Percentiles rank a stretch among this genome's conserved stretches.
These are phyloP conservation scores for Alisma plantagoaquatica DNA, from an alignment of 106 monocot genomes.

Conservation along the genomic window DNA sequence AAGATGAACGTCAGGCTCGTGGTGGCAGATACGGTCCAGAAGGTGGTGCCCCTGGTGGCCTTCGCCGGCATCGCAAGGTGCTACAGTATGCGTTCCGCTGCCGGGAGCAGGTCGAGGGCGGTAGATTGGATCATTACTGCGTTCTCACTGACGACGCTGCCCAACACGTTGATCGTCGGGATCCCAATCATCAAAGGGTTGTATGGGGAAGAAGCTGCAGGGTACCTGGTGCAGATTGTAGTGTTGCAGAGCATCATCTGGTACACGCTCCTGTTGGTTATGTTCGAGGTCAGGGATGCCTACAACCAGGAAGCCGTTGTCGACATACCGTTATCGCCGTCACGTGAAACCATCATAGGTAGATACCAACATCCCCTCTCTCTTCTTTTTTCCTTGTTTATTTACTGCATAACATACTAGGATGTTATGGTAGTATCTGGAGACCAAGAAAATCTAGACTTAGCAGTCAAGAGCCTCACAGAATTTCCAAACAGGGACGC, in stretches of 20 bases:
- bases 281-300: constrained; percentile 69
- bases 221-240: constrained; percentile 56
- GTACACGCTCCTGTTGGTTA: constrained; percentile 45
- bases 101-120: constrained; percentile 17
- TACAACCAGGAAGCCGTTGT: constrained; percentile 11
- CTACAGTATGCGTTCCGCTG: too few relatives aligned
- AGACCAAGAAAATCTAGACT: not conserved
- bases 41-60: constrained; percentile 33
- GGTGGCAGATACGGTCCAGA: constrained; percentile 50
- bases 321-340: not conserved
- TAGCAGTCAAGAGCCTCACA: too few relatives aligned
- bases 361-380: not conserved
- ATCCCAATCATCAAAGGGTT: constrained; percentile 60
- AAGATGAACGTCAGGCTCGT: constrained; percentile 56
- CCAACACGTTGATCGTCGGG: constrained; percentile 69
- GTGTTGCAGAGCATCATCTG: constrained; percentile 61
- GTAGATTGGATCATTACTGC: constrained; percentile 72
- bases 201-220: constrained; percentile 59
- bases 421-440: not conserved
- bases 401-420: too few relatives aligned
- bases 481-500: too few relatives aligned
- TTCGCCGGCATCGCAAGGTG: constrained; percentile 23
- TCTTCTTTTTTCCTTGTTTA: too few relatives aligned
- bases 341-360: constrained; percentile 21
- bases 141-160: constrained; percentile 58